These are phyloP conservation scores for Helianthus tuberosus DNA, from an alignment of 129 eudicot genomes.

Conservation along the genomic window DNA sequence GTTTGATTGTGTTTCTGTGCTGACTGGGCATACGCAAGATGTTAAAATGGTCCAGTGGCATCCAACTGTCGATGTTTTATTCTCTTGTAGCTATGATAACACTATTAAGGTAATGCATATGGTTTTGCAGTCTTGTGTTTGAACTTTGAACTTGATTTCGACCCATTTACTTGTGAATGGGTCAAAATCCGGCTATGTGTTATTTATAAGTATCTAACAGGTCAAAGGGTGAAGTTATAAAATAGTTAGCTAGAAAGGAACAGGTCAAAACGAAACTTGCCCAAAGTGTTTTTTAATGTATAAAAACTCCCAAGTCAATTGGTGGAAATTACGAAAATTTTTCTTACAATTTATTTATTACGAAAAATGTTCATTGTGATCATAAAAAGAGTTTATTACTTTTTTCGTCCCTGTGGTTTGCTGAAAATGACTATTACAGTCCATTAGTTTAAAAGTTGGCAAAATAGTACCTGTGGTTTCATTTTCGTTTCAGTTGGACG, in stretches of 20 bases:
- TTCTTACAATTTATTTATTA: no score
- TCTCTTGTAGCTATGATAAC: conserved; percentile 96
- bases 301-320: neutral
- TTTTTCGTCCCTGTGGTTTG: no score
- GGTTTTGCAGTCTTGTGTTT: neutral
- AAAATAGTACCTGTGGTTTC: no score
- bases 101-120: conserved; percentile 63
- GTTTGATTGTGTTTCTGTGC: conserved; percentile 79
- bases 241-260: neutral
- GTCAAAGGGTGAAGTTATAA: neutral
- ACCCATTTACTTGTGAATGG: neutral
- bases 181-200: neutral
- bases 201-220: neutral
- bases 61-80: conserved; percentile 70
- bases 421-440: no score
- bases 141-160: neutral
- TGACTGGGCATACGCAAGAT: conserved; percentile 97
- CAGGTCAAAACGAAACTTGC: conserved; percentile 3
- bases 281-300: neutral
- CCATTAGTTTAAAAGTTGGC: no score
- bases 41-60: conserved; percentile 99
- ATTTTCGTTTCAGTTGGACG: no score
- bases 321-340: no score
- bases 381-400: no score
- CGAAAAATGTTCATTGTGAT: no score